Evolutionary conservation across 2,329 filamentous ascomycete genomes (phyloP).

Genomic region (Pyricularia pennisetigena): DNA sequence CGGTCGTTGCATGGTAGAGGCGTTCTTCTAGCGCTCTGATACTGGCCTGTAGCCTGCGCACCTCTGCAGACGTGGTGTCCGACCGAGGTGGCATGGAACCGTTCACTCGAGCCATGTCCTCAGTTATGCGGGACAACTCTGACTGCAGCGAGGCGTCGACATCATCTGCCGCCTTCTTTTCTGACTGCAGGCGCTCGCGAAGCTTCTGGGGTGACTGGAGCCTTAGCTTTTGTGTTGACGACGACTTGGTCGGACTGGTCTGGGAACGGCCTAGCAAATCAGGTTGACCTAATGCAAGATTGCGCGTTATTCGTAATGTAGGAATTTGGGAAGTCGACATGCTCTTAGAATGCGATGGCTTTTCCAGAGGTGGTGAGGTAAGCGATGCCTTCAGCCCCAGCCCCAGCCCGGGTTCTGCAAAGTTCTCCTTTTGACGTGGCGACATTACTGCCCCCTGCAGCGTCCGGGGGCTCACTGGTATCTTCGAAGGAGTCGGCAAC

Average conservation of each 20-base stretch:
- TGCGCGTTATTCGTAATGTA: constrained; percentile 34
- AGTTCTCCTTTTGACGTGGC: constrained; percentile 41
- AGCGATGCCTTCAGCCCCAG: constrained; percentile 11
- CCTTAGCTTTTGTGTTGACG: constrained; percentile 41
- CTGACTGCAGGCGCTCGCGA: constrained; percentile 74
- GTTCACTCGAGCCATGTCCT: constrained; percentile 61
- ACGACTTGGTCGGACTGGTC: constrained; percentile 25
- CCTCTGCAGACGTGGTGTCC: constrained; percentile 23
- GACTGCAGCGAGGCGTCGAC: constrained; percentile 61
- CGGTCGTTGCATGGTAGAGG: constrained; percentile 48
- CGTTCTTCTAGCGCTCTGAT: constrained; percentile 58
- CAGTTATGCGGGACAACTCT: constrained; percentile 70
- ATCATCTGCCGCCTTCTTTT: constrained; percentile 64
- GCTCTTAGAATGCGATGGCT: constrained; percentile 32
- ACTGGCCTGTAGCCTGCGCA: constrained; percentile 42
- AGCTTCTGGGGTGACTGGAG: constrained; percentile 65
- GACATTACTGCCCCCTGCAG: constrained; percentile 18
- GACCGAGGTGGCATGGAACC: constrained; percentile 1
- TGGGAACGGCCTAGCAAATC: constrained; percentile 21
- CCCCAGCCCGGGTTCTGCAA: constrained; percentile 11
- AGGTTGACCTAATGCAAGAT: constrained; percentile 12
- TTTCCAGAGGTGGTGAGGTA: constrained; percentile 11
- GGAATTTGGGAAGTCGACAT: constrained; percentile 46
- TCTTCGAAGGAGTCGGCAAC: constrained; percentile 34
- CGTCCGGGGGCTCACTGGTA: constrained; percentile 39